A percentile compares a stretch with the other conserved stretches of the same genome.
These are phyloP conservation scores for Amaranthus hypochondriacus DNA, from an alignment of 148 eudicot species.

Conservation along the genomic window DNA sequence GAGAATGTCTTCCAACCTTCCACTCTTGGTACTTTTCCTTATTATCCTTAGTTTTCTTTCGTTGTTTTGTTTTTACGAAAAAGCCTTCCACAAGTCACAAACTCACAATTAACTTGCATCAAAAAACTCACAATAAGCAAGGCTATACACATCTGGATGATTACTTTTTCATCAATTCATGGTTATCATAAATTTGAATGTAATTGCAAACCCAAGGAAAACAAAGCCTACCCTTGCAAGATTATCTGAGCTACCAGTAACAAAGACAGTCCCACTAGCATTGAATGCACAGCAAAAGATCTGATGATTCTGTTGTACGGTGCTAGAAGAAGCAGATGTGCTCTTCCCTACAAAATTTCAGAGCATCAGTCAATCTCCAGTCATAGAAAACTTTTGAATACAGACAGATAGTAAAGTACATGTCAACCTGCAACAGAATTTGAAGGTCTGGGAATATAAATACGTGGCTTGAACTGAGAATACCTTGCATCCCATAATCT, in stretches of 20 bases:
- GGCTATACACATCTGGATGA: background rate
- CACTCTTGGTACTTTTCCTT: no score
- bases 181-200: background rate
- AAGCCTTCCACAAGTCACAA: background rate
- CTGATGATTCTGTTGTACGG: constrained; percentile 61
- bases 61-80: background rate
- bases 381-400: constrained; percentile 1
- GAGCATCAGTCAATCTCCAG: constrained; percentile 7
- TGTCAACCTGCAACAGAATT: constrained; percentile 64
- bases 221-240: constrained; percentile 78
- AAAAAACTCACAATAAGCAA: background rate
- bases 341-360: constrained; percentile 44
- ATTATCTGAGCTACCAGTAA: constrained; percentile 97
- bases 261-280: constrained; percentile 94
- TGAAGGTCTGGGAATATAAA: constrained; percentile 76
- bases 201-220: background rate
- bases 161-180: background rate
- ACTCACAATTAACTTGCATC: no score
- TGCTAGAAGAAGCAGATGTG: constrained; percentile 48
- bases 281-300: constrained; percentile 91
- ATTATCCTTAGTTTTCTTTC: no score
- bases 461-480: constrained; percentile 75
- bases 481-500: constrained; percentile 98
- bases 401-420: background rate
- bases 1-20: no score